phyloP scores from a whole-genome alignment of 2,329 filamentous ascomycete species.

The Alternaria longipes region DNA sequence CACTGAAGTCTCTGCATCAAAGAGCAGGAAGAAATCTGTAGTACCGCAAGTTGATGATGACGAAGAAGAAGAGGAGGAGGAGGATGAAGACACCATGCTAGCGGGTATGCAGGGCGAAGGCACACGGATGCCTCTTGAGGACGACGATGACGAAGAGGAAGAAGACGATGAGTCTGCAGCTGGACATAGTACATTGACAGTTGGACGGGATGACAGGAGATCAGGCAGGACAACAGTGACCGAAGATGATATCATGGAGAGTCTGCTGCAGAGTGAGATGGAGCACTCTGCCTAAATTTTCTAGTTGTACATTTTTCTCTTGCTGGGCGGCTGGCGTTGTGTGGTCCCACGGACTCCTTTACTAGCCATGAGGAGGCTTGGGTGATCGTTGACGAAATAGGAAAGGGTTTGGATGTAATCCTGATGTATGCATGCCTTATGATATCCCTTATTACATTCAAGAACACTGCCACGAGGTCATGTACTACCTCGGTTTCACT shows the following conservation, averaged over 20 bases:
- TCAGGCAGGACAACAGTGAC: conserved; percentile 27
- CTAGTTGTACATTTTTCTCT: neutral
- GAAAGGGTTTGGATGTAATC: neutral
- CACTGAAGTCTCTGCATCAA: conserved; percentile 30
- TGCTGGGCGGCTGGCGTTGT: neutral
- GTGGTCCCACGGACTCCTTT: neutral
- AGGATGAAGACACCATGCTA: conserved; percentile 47
- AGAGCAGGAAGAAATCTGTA: conserved; percentile 3
- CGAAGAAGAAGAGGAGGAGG: conserved; percentile 32
- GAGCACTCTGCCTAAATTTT: conserved; percentile 10
- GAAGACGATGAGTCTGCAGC: conserved; percentile 19
- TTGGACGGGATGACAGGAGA: conserved; percentile 14
- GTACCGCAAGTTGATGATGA: conserved; percentile 17
- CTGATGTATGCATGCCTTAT: conserved; percentile 2
- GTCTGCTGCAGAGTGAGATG: conserved; percentile 34
- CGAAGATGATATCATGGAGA: conserved; percentile 48
- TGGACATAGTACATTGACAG: conserved; percentile 15
- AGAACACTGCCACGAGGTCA: neutral
- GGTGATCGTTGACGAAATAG: neutral
- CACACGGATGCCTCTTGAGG: conserved; percentile 46
- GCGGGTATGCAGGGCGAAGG: conserved; percentile 47
- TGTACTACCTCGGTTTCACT: neutral
- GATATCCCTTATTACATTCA: neutral
- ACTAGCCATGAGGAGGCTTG: neutral
- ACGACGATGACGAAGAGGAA: conserved; percentile 36